A percentile compares a stretch with the other conserved stretches of the same genome.
Conservation (phyloP, 495 filamentous ascomycete genomes). For the Aspergillus kassunensis region DNA sequence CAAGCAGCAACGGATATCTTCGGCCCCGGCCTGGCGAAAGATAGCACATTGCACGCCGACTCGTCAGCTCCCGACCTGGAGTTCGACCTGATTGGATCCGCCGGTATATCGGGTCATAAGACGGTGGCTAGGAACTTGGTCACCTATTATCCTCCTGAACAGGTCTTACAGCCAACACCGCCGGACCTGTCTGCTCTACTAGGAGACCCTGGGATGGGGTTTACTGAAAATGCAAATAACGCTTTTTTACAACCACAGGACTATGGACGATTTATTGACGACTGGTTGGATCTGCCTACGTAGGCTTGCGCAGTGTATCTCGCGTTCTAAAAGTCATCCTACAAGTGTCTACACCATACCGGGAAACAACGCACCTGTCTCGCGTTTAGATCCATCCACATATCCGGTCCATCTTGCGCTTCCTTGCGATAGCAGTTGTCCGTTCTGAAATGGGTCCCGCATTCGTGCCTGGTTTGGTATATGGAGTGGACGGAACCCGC, state of each 20-base stretch:
- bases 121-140: slow-evolving; percentile 7
- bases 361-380: no score
- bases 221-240: background rate
- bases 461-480: no score
- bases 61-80: slow-evolving; percentile 3
- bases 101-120: slow-evolving; percentile 9
- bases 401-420: no score
- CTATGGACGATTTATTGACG: slow-evolving; percentile 8
- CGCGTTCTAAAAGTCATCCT: background rate
- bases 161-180: slow-evolving; percentile 2
- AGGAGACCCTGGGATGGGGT: background rate
- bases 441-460: no score
- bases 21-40: slow-evolving; percentile 1
- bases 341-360: no score
- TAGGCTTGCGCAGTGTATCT: background rate
- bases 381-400: no score
- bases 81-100: slow-evolving; percentile 6
- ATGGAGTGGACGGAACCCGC: background rate
- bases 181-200: slow-evolving; percentile 4
- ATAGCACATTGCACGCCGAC: background rate
- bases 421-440: no score
- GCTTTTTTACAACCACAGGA: slow-evolving; percentile 9
- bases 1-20: background rate
- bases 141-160: slow-evolving; percentile 5
- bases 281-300: slow-evolving; percentile 6